phyloP scores from a whole-genome alignment of 2,329 filamentous ascomycete genomes.

The Verticillium nonalfalfae region DNA sequence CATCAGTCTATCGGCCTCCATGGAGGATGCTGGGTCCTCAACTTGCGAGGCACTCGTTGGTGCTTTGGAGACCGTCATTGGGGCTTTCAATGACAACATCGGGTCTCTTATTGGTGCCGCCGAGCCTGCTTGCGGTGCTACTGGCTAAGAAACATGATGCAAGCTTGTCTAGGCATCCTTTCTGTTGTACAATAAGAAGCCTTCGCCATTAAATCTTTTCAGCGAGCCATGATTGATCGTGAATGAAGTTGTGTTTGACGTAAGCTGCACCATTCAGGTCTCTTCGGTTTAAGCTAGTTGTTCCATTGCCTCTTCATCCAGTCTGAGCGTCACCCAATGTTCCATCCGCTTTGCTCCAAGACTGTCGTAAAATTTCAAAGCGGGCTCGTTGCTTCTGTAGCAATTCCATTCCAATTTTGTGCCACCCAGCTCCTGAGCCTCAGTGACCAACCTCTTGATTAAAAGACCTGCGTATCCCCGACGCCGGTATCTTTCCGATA shows the following conservation, averaged over 20 bases:
- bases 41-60: background rate
- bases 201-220: background rate
- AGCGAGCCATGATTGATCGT: too few relatives aligned
- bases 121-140: background rate
- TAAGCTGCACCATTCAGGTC: background rate
- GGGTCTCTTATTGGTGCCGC: background rate
- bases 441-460: constrained; percentile 5
- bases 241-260: too few relatives aligned
- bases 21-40: background rate
- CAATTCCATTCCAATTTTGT: constrained; percentile 10
- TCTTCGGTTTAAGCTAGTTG: background rate
- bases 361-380: constrained; percentile 8
- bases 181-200: too few relatives aligned
- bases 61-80: background rate
- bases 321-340: constrained; percentile 4
- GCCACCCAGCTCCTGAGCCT: constrained; percentile 2
- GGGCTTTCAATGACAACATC: background rate
- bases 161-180: too few relatives aligned
- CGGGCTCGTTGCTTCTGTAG: constrained; percentile 5
- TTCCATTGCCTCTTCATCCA: background rate
- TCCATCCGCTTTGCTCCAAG: constrained; percentile 8
- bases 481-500: constrained; percentile 3
- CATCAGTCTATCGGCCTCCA: background rate
- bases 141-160: background rate
- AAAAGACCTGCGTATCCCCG: constrained; percentile 6